A percentile compares a stretch with the other conserved stretches of the same genome.
Evolutionary conservation across 2,329 filamentous ascomycete genomes (phyloP).

Genomic region (Calonectria pseudoturangicola): DNA sequence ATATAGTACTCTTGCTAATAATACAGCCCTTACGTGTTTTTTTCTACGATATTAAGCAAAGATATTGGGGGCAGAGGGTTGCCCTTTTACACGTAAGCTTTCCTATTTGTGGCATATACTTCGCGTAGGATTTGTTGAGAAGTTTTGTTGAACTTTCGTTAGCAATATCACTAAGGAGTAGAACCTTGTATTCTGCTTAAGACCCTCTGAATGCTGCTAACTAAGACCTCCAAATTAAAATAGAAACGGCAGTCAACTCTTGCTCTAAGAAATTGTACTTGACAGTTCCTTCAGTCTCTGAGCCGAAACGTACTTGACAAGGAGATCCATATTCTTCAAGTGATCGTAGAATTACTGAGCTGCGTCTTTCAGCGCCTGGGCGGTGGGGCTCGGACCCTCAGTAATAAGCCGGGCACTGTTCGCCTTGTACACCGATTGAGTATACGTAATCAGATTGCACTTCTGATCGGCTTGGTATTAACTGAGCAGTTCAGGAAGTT

Average conservation of each 20-base stretch:
- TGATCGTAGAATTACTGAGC: conserved; percentile 32
- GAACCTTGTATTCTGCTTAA: no score
- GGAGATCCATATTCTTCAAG: conserved; percentile 15
- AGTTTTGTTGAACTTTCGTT: no score
- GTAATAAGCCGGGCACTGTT: conserved; percentile 33
- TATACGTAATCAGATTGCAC: conserved; percentile 45
- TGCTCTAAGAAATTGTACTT: conserved; percentile 41
- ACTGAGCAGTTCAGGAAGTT: conserved; percentile 41
- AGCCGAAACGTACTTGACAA: conserved; percentile 29
- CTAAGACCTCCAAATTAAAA: conserved; percentile 35
- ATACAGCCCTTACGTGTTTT: no score
- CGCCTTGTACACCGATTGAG: conserved; percentile 39
- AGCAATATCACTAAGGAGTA: no score
- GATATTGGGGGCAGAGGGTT: no score
- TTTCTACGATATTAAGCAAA: no score
- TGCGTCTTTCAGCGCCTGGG: conserved; percentile 19
- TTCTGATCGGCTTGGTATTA: conserved; percentile 41
- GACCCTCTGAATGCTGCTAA: no score
- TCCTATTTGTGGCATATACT: no score
- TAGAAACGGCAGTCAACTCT: conserved; percentile 41
- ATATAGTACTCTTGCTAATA: no score
- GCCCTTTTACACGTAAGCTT: no score
- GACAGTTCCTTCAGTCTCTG: conserved; percentile 37
- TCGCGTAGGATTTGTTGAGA: no score
- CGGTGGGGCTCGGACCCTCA: conserved; percentile 24